Percentiles rank a stretch among this genome's conserved stretches.
These are phyloP conservation scores for Backusella psychrophila DNA, from an alignment of 192 early-diverging fungal species.

Conservation along the genomic window DNA sequence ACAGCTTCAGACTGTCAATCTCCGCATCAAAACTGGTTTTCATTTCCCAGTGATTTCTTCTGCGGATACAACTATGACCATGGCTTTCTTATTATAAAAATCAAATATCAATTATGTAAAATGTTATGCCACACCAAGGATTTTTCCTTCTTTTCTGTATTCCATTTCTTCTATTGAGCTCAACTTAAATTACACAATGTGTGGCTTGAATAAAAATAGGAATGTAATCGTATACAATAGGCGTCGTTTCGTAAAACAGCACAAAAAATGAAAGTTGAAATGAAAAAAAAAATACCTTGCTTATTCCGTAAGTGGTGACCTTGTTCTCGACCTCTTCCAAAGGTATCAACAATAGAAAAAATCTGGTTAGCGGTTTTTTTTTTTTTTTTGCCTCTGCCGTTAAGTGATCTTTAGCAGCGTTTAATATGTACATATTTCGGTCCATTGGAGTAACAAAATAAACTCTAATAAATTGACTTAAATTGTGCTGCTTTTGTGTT, in stretches of 20 bases:
- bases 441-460: background rate
- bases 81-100: background rate
- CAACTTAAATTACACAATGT: background rate
- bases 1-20: background rate
- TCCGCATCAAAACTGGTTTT: background rate
- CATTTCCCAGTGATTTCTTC: background rate
- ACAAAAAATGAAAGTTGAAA: background rate
- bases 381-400: background rate
- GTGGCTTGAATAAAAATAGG: background rate
- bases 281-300: background rate
- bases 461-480: background rate
- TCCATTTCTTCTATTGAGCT: background rate
- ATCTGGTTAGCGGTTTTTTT: background rate
- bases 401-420: background rate
- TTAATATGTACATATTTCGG: background rate
- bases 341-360: background rate
- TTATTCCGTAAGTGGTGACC: background rate
- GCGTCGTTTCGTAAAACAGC: background rate
- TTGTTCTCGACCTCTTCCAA: background rate
- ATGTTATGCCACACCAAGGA: background rate
- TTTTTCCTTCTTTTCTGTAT: background rate
- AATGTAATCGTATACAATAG: background rate
- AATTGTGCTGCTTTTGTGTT: background rate
- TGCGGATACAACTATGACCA: background rate
- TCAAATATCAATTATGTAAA: background rate